Evolutionary conservation across 768 basidiomycete genomes (phyloP), one percentile per base, ranked within the genome.

Genomic region (Phylloporus rhodoxanthus): DNA sequence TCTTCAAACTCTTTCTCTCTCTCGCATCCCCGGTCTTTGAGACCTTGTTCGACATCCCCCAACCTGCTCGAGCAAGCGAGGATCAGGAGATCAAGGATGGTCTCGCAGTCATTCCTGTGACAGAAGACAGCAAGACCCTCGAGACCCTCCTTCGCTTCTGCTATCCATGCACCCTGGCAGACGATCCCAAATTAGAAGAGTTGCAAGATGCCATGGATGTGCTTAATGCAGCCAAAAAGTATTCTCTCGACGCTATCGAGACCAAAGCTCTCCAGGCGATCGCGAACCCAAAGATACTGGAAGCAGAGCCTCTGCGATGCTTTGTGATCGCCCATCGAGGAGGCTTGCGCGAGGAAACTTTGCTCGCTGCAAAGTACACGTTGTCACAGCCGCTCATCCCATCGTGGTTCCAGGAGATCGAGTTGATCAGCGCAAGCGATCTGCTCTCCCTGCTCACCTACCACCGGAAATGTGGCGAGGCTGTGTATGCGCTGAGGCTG

Each of bases 21-120:
- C 57, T 65, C 21, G 59, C 70, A 0, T 71, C 69, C 11, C 57
- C 65, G 0, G 57, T 69, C 40, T 73, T 70, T 41, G 52, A 58
- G 17, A 56, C 57, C 19, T 63, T 72, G 50, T 67, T 70, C 38
- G 44, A 54, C 13, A 53, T 67, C 5, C 65, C 65, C 5, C 63
- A 69, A 28, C 51, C 65, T n/a, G 19, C 44, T 4, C 21, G 47
- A 30, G 50, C 6, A 3, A 33, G 17, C 4, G 49, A 45, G 3
- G 54, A 56, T 1, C 53, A 50, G 20, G 58, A 56, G 15, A 41
- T 36, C 30, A 52, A 47, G 23, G 53, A 62, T 23, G 49, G 53
- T 9, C 48, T 56, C 19, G 41, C 41, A 21, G 61, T 60, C 39
- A 21, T 60, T 4, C 28, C 55, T 8, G 34, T 65, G 5, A 15